Base-by-base conservation (phyloP, 148 eudicot genomes). In the Pharnaceum exiguum region DNA sequence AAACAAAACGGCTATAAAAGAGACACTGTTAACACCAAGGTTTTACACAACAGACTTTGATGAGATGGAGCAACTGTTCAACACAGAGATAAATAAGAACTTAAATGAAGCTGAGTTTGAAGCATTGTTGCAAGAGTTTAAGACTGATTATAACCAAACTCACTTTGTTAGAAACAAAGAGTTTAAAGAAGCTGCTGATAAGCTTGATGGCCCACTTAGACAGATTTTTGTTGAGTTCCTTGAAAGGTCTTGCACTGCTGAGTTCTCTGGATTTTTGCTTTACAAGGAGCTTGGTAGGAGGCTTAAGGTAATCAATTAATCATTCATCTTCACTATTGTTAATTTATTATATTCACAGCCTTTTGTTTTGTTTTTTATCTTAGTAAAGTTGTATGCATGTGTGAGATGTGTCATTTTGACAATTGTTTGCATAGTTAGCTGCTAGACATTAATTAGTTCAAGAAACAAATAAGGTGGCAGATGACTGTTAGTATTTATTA, bases 211-310 rank as follows among this genome's bases (percentile, higher is more conserved):
- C 0, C 90, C 95, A 0, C 52, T 93, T 8, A 69, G 98, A 5
- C 86, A 81, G 65, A 93, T 93, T 33, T 93, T 93, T 55, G 98
- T 93, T 1, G 98, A 93, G 85, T 93, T 93, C 63, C 67, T 93
- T 69, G 96, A 93, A 77, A 81, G 98, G 78, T 93, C 98, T 60
- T 93, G 98, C 59, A 93, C 98, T 64, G 98, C 98, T 72, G 96
- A 88, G 62, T 93, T 93, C 71, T 93, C 98, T 49, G 98, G 98
- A 0, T 93, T 93, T 50, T 70, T 88, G 67, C 90, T 88, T 25
- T 90, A 87, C 72, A 90, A 87, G 67, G 97, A 91, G 78, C 94
- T 90, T 47, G 95, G 95, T 7, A 80, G 97, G 63, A 87, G 97
- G 75, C 97, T 90, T 21, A 90, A 90, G 95, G 97, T 86, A 58